Evolutionary conservation across 169 alveolate genomes (phyloP).

Genomic region (Babesia caballi): DNA sequence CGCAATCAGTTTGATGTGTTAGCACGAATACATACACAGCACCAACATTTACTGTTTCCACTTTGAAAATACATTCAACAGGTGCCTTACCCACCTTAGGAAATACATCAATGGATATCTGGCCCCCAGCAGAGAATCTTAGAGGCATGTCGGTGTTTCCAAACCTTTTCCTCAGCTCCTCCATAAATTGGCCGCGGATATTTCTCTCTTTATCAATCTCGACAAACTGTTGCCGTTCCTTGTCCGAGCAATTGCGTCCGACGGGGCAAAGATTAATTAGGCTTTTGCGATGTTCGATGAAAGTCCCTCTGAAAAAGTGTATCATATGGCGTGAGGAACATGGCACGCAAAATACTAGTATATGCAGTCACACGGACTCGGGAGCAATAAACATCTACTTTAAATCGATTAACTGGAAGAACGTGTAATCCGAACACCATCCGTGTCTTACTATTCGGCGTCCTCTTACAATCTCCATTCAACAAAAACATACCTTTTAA

Average conservation of each 20-base stretch:
- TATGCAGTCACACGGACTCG: no score
- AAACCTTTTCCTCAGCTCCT: constrained; percentile 19
- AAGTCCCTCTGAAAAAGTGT: constrained; percentile 85
- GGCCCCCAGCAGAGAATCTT: constrained; percentile 93
- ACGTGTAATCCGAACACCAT: no score
- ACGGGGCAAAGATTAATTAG: constrained; percentile 94
- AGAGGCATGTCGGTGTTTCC: constrained; percentile 62
- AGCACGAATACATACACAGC: neutral
- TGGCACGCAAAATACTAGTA: no score
- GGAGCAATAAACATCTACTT: no score
- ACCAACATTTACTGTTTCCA: no score
- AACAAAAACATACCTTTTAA: constrained; percentile 29
- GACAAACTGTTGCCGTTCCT: constrained; percentile 90
- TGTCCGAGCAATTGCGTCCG: constrained; percentile 93
- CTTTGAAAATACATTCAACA: no score
- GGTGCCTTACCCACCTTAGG: constrained; percentile 83
- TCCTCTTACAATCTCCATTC: neutral
- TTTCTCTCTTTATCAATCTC: constrained; percentile 74
- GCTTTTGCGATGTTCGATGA: constrained; percentile 93
- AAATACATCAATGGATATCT: constrained; percentile 93
- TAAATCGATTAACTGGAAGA: neutral
- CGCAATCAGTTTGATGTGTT: neutral
- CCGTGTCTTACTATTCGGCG: neutral
- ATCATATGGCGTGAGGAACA: neutral
- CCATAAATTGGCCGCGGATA: constrained; percentile 28